A percentile compares a stretch with the other conserved stretches of the same genome.
Conservation (phyloP, 805 yeast species). For the Sugiyamaella qingdaonensis region DNA sequence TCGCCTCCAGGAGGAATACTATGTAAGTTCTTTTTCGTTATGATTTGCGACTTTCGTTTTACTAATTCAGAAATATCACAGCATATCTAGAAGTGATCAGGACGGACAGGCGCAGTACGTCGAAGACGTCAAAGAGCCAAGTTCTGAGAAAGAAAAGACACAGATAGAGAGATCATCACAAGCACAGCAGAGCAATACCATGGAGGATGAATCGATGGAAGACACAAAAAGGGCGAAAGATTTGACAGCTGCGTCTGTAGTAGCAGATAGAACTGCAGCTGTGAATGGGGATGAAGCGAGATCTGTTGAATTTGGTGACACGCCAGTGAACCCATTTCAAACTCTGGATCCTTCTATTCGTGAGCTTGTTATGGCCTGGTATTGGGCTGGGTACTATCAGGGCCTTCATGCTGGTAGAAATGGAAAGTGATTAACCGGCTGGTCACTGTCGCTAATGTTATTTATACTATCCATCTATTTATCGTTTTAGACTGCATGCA, state of each 20-base stretch:
- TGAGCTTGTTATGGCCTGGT: constrained; percentile 27
- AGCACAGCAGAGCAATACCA: too few relatives aligned
- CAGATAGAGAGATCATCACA: too few relatives aligned
- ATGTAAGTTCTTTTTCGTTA: constrained; percentile 8
- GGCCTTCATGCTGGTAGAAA: constrained; percentile 21
- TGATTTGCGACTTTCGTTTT: not conserved
- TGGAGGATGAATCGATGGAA: too few relatives aligned
- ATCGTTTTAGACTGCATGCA: too few relatives aligned
- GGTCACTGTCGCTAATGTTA: not conserved
- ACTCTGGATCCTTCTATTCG: constrained; percentile 19
- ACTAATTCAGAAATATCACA: constrained; percentile 19
- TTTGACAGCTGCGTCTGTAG: not conserved
- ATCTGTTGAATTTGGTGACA: not conserved
- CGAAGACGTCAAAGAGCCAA: too few relatives aligned
- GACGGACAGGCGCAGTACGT: too few relatives aligned
- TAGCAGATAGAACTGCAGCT: too few relatives aligned
- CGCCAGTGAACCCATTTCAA: constrained; percentile 11
- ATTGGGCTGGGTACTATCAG: constrained; percentile 30
- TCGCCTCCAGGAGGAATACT: constrained; percentile 21
- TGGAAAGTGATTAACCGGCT: not conserved
- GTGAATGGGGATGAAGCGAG: not conserved
- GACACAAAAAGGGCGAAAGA: not conserved
- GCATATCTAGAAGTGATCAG: not conserved
- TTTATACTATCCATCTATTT: not conserved
- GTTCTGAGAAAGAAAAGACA: too few relatives aligned